These are phyloP conservation scores for Hygrocybe coccinea DNA, from an alignment of 768 basidiomycete species.

Conservation along the genomic window DNA sequence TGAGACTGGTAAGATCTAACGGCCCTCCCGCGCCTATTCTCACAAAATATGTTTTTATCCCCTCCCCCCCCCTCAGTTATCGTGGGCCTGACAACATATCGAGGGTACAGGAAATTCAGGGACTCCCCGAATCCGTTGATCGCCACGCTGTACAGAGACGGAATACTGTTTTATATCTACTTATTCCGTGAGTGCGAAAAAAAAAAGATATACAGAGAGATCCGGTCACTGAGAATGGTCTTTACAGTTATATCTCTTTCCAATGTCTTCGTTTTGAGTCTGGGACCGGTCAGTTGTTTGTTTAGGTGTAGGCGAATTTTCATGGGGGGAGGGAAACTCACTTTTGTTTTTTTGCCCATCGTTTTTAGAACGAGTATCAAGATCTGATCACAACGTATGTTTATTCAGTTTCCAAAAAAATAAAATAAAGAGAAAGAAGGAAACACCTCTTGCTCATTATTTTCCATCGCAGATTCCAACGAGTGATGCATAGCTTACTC, in stretches of 20 bases:
- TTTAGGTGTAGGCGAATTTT: too few species aligned
- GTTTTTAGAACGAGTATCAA: constrained; percentile 1
- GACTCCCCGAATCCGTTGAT: constrained; percentile 3
- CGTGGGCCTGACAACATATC: constrained; percentile 6
- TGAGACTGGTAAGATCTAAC: not conserved
- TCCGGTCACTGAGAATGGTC: too few species aligned
- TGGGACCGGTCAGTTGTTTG: constrained; percentile 5
- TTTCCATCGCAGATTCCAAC: constrained; percentile 8
- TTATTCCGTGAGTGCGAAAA: constrained; percentile 5
- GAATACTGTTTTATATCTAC: constrained; percentile 7
- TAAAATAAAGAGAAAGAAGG: too few species aligned
- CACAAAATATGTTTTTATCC: not conserved
- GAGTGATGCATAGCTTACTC: constrained; percentile 9
- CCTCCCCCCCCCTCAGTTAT: constrained; percentile 4
- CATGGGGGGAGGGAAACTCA: not conserved
- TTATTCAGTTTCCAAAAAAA: not conserved
- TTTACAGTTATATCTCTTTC: constrained; percentile 4
- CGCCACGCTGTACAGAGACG: constrained; percentile 7
- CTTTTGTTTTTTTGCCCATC: not conserved
- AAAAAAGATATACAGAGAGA: too few species aligned
- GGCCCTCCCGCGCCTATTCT: too few species aligned
- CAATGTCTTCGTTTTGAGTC: constrained; percentile 3
- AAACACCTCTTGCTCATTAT: not conserved
- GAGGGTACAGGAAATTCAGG: constrained; percentile 5
- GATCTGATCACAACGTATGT: constrained; percentile 7